phyloP scores from a whole-genome alignment of 495 filamentous ascomycete species.

The Emericellopsis terricola region DNA sequence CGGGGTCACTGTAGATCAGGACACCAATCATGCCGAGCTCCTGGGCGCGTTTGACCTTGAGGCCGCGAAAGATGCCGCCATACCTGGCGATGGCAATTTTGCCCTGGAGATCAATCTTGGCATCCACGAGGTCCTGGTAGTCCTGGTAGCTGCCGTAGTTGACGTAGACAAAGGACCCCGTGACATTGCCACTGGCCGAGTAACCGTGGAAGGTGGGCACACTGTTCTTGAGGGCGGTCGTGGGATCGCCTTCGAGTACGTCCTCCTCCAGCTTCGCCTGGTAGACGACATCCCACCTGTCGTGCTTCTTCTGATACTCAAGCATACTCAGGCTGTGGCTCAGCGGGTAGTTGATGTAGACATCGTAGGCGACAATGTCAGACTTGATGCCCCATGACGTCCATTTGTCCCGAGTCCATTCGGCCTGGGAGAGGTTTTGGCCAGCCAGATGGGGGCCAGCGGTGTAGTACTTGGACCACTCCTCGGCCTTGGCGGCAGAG shows the following conservation, averaged over 20 bases:
- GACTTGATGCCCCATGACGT: conserved; percentile 61
- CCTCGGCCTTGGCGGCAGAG: conserved; percentile 41
- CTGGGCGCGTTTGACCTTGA: conserved; percentile 86
- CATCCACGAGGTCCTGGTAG: conserved; percentile 63
- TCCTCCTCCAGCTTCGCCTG: conserved; percentile 77
- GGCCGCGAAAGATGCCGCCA: conserved; percentile 68
- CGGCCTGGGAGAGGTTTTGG: conserved; percentile 61
- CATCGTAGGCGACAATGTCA: conserved; percentile 64
- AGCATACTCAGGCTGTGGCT: conserved; percentile 64
- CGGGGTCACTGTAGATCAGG: conserved; percentile 75
- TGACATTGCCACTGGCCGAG: conserved; percentile 80
- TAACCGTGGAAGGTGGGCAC: conserved; percentile 95
- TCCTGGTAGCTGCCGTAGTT: conserved; percentile 80
- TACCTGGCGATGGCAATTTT: conserved; percentile 84
- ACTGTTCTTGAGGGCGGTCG: conserved; percentile 49
- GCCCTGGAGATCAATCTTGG: conserved; percentile 57
- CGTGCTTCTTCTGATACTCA: conserved; percentile 25
- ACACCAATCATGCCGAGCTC: conserved; percentile 83
- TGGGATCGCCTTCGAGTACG: conserved; percentile 67
- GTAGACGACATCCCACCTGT: conserved; percentile 44
- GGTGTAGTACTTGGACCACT: conserved; percentile 90
- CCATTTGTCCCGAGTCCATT: conserved; percentile 81
- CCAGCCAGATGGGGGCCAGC: conserved; percentile 75
- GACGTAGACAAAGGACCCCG: conserved; percentile 57
- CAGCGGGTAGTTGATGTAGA: conserved; percentile 79